Percentiles rank a stretch among this genome's conserved stretches.
phyloP scores from a whole-genome alignment of 495 filamentous ascomycete genomes.

The Aspergillus steynii region DNA sequence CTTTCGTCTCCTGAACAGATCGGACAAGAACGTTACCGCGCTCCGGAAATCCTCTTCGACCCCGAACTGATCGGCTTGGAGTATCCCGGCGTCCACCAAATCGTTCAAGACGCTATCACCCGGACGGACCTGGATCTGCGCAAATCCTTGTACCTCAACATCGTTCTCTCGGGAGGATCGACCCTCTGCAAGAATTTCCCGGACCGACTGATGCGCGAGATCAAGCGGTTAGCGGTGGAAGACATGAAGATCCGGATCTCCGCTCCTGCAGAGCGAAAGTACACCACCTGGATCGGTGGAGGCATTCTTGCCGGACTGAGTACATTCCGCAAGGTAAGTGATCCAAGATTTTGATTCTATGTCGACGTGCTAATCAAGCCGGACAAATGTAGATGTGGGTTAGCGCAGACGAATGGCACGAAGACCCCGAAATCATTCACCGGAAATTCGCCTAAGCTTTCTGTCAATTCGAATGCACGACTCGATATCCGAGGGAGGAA shows the following conservation, averaged over 20 bases:
- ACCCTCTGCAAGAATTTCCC: slow-evolving; percentile 93
- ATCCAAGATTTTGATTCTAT: slow-evolving; percentile 9
- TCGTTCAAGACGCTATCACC: slow-evolving; percentile 93
- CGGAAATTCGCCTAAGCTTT: slow-evolving; percentile 79
- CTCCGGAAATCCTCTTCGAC: slow-evolving; percentile 96
- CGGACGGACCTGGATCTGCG: slow-evolving; percentile 97
- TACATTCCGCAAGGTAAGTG: slow-evolving; percentile 95
- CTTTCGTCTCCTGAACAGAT: slow-evolving; percentile 47
- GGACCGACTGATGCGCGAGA: slow-evolving; percentile 87
- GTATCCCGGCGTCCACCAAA: slow-evolving; percentile 96
- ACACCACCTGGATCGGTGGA: slow-evolving; percentile 97
- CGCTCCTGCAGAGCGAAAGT: slow-evolving; percentile 94
- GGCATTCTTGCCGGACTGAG: slow-evolving; percentile 96
- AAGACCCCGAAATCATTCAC: slow-evolving; percentile 98
- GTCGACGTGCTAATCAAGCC: no score
- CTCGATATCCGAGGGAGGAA: background rate
- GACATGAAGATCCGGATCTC: slow-evolving; percentile 99
- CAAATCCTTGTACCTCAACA: slow-evolving; percentile 91
- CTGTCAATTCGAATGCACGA: slow-evolving; percentile 8
- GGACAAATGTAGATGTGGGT: slow-evolving; percentile 83
- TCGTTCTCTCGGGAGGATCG: slow-evolving; percentile 92
- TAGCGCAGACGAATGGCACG: slow-evolving; percentile 97
- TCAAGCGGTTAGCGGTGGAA: slow-evolving; percentile 90
- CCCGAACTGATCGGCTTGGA: slow-evolving; percentile 96
- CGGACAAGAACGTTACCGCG: slow-evolving; percentile 89